Conservation (phyloP, 345 rosid genomes). For the Eucalyptus victrix region DNA sequence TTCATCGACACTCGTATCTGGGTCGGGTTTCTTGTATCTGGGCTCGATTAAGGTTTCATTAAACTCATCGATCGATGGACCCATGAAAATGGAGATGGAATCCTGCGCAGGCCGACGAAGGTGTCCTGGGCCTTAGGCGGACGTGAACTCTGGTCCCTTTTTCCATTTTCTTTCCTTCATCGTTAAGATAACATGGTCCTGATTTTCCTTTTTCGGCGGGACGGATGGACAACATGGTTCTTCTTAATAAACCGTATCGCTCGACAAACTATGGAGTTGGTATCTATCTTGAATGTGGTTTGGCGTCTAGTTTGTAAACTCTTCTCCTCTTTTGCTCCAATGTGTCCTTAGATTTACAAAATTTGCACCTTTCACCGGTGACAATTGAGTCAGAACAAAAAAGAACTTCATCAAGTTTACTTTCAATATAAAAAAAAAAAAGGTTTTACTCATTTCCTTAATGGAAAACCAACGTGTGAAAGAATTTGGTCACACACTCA, state of each 20-base stretch:
- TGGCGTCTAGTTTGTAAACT: neutral
- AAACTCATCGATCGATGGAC: neutral
- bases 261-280: neutral
- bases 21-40: neutral
- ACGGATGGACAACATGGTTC: neutral
- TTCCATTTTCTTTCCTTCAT: neutral
- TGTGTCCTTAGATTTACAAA: neutral
- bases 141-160: neutral
- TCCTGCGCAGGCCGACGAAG: neutral
- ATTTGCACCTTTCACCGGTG: rapidly evolving
- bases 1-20: neutral
- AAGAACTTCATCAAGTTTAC: neutral
- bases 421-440: rapidly evolving
- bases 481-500: neutral
- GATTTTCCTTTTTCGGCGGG: neutral
- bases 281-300: neutral
- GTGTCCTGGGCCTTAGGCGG: no score
- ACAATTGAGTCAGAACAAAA: neutral
- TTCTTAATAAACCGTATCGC: rapidly evolving
- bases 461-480: neutral
- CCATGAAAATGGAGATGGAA: neutral
- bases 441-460: neutral
- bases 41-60: neutral
- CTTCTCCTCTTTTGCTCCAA: neutral
- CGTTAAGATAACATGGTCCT: neutral